Base-by-base conservation (phyloP, 768 basidiomycete species). In the Amanita pallidorosea region DNA sequence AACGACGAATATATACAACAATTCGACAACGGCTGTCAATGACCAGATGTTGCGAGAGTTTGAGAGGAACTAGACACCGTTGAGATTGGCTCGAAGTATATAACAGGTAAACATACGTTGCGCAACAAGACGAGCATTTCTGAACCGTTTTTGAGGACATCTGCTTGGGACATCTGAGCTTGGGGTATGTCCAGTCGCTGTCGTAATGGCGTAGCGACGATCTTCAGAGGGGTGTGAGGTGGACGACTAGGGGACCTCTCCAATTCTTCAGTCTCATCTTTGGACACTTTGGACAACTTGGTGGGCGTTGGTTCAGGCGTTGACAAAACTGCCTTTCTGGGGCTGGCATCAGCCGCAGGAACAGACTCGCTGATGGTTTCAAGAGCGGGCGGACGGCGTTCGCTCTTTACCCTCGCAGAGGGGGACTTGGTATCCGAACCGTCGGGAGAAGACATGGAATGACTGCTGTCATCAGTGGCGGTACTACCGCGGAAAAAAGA, bases 1-100 rank as follows among this genome's bases (percentile, higher is more conserved):
- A 11, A 61, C 64, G 43, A 66, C 68, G 13, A 84, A 57, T 35
- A 86, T 67, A 54, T 75, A 77, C 1, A 77, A 17, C 5, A 83
- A 59, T 59, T 86, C 85, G 15, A 71, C 55, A 7, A 79, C 47
- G 6, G 75, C 71, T 0, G 79, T 80, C 38, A 80, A 54, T 17
- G 70, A 69, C 70, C 75, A 80, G 40, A 86, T 79, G 52, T 81
- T 80, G 34, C 68, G 70, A 1, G 83, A 79, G 55, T 77, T 78
- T n/a, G 85, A 86, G 8, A 85, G 67, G 48, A 77, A 76, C 83
- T 78, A 49, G 12, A 8, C n/a, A 48, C 25, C 3, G 47, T 54
- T 29, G 57, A 51, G 45, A 23, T 55, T 54, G 20, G 23, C 5
- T 45, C 31, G 18, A 34, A 34, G 29, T 4, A 52, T 27, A 45